Base-by-base conservation (phyloP, 805 yeast genomes). In the Yarrowia bubula region DNA sequence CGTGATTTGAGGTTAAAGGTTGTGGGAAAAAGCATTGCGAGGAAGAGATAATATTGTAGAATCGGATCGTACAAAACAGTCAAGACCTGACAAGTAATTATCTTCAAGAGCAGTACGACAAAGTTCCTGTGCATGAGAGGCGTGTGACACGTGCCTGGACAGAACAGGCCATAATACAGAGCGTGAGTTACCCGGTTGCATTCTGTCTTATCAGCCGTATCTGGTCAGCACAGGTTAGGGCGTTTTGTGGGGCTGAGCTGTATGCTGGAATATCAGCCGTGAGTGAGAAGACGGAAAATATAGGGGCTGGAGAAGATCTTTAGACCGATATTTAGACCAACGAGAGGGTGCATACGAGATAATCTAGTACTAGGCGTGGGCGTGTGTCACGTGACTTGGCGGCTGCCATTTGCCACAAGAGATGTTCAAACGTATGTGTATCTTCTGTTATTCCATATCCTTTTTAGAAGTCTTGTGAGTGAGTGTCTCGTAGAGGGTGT, bases 91-190 rank as follows among this genome's bases (percentile, higher is more conserved):
- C n/a, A n/a, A n/a, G n/a, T n/a, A n/a, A n/a, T n/a, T n/a, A n/a
- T n/a, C n/a, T n/a, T n/a, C n/a, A n/a, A n/a, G n/a, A n/a, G n/a
- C n/a, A n/a, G n/a, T n/a, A n/a, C n/a, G n/a, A n/a, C n/a, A n/a
- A n/a, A n/a, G n/a, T n/a, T n/a, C n/a, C n/a, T n/a, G n/a, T 35
- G 55, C 55, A 48, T 48, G 55, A 48, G 41, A 48, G 41, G 55
- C 13, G 32, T 35, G 41, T 35, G 15, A 35, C 55, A 48, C 41
- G 55, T 48, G 55, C 41, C 55, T 14, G 3, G 38, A 9, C 14
- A 3, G 15, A 46, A 13, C 13, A 43, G 35, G 28, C 28, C 28
- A 22, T 44, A 44, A 44, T 46, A 48, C 55, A 48, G 55, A 35
- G 32, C 17, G 55, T 18, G 41, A 10, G 55, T 48, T 48, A 48